Percentiles rank a stretch among this genome's conserved stretches.
Evolutionary conservation across 164 flowering plant genomes (phyloP).

Genomic region (Brasenia schreberi): DNA sequence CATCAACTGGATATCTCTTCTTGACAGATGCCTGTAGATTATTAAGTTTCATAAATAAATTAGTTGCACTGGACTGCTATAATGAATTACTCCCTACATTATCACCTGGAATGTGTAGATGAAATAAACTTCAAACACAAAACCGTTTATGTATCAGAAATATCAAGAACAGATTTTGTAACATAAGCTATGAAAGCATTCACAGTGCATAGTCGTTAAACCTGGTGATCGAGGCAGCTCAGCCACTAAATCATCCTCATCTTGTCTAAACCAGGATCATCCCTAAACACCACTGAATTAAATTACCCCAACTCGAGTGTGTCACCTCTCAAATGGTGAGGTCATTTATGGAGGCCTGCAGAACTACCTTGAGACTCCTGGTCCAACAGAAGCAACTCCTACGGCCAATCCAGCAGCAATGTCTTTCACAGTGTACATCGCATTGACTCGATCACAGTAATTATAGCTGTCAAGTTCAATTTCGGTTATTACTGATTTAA

Average conservation of each 20-base stretch:
- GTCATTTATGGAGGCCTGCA: no score
- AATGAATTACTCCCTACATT: background rate
- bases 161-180: background rate
- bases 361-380: no score
- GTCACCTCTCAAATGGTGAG: no score
- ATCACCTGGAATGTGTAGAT: background rate
- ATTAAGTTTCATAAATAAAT: background rate
- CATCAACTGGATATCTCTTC: slow-evolving; percentile 2
- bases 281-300: background rate
- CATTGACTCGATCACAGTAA: no score
- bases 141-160: background rate
- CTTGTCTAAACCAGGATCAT: background rate
- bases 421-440: no score
- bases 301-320: no score
- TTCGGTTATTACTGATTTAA: no score
- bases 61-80: background rate
- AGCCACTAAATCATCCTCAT: background rate
- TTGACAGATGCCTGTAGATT: background rate
- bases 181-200: background rate
- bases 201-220: background rate
- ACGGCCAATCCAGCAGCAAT: no score
- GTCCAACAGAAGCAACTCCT: no score
- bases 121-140: background rate
- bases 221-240: background rate
- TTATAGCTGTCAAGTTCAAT: no score